phyloP scores from a whole-genome alignment of 352 stramenopile species.

The Globisporangium splendens region DNA sequence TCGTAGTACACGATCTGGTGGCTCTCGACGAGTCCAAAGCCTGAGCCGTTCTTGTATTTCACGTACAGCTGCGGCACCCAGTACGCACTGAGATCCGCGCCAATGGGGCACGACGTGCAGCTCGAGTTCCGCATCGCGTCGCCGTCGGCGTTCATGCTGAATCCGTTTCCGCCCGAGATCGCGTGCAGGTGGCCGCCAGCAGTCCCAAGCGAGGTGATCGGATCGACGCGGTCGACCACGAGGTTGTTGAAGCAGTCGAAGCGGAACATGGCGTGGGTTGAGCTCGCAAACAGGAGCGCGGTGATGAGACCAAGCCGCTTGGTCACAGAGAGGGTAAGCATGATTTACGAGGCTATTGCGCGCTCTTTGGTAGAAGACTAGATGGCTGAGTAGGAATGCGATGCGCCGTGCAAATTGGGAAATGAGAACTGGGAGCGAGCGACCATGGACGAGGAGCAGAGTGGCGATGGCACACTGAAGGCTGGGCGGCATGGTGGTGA shows the following conservation, averaged over 20 bases:
- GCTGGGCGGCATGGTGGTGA: neutral
- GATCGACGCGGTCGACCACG: slow-evolving; percentile 43
- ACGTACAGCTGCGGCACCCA: slow-evolving; percentile 49
- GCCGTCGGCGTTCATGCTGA: slow-evolving; percentile 38
- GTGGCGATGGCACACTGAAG: neutral
- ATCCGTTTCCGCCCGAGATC: slow-evolving; percentile 47
- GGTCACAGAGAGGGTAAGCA: neutral
- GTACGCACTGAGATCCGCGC: slow-evolving; percentile 45
- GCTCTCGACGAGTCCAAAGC: slow-evolving; percentile 45
- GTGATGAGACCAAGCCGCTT: too few relatives aligned
- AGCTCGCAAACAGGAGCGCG: neutral
- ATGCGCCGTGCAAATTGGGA: slow-evolving; percentile 2
- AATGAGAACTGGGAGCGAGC: too few relatives aligned
- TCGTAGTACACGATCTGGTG: slow-evolving; percentile 57
- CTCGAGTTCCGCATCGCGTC: slow-evolving; percentile 34
- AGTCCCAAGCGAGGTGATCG: slow-evolving; percentile 30
- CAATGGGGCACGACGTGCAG: slow-evolving; percentile 48
- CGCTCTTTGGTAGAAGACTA: too few relatives aligned
- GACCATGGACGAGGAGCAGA: neutral
- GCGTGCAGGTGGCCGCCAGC: slow-evolving; percentile 33
- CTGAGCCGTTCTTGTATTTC: slow-evolving; percentile 53
- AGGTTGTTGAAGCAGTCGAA: slow-evolving; percentile 60
- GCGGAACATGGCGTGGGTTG: slow-evolving; percentile 28
- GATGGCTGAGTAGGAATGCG: too few relatives aligned
- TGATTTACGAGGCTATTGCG: neutral